Conservation (phyloP, 108 stramenopile genomes). For the Nannochloropsis granulata region DNA sequence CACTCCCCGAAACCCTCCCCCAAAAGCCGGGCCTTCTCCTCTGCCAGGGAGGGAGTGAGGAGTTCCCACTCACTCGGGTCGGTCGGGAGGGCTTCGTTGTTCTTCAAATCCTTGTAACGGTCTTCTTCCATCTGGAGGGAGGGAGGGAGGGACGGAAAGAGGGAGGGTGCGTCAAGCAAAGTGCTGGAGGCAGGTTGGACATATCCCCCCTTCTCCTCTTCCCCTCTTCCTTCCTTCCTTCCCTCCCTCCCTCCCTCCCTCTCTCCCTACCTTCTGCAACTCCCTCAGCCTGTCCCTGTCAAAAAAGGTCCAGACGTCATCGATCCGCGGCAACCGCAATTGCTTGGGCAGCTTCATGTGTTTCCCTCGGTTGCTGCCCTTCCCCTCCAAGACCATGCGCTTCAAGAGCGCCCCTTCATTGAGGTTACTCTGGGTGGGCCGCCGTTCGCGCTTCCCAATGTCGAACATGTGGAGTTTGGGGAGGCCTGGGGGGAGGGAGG, state of each 20-base stretch:
- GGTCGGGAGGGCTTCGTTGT: not conserved
- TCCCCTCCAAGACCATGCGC: not conserved
- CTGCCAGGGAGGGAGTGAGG: conserved; percentile 29
- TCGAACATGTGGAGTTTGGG: conserved; percentile 50
- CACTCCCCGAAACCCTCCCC: conserved; percentile 39
- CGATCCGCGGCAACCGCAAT: conserved; percentile 71
- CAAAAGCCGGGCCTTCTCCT: conserved; percentile 26
- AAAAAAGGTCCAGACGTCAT: conserved; percentile 86
- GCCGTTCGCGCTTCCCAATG: conserved; percentile 81
- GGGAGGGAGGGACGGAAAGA: not conserved
- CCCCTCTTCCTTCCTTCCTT: conserved; percentile 4
- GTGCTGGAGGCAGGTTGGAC: not conserved
- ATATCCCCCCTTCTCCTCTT: not conserved
- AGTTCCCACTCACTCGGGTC: not conserved
- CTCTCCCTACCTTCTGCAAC: conserved; percentile 9
- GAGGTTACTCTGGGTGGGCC: conserved; percentile 40
- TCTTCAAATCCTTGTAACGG: conserved; percentile 27
- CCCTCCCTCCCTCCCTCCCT: conserved; percentile 8
- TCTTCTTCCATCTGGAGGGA: conserved; percentile 13
- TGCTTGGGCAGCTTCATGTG: conserved; percentile 59
- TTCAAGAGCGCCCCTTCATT: not conserved
- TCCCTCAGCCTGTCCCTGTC: conserved; percentile 53
- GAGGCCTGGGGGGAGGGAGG: not conserved
- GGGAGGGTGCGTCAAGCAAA: not conserved
- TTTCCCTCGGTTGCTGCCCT: not conserved